phyloP scores from a whole-genome alignment of 2,329 filamentous ascomycete genomes.

The Graphium sp. region DNA sequence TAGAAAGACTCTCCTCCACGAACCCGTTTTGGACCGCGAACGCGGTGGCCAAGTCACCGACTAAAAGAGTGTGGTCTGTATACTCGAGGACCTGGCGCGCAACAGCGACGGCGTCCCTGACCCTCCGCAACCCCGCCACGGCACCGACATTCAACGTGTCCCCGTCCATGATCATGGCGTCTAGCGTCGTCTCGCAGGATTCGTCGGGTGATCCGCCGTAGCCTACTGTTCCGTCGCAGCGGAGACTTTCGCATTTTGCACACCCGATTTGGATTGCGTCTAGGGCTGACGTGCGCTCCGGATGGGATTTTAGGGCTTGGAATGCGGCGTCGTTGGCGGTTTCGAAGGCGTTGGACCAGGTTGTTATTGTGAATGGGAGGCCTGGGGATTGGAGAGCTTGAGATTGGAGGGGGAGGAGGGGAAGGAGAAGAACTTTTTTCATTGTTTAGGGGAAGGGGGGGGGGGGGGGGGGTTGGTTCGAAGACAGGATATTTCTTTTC shows the following conservation, averaged over 20 bases:
- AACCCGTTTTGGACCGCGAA: conserved; percentile 37
- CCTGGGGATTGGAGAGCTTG: conserved; percentile 1
- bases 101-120: conserved; percentile 29
- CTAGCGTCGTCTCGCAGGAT: conserved; percentile 37
- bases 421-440: neutral
- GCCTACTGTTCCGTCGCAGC: conserved; percentile 37
- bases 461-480: too few species aligned
- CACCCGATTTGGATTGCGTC: conserved; percentile 35
- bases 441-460: too few species aligned
- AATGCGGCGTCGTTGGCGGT: conserved; percentile 34
- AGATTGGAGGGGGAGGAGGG: neutral
- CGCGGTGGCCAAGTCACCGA: conserved; percentile 32
- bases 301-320: conserved; percentile 13
- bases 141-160: conserved; percentile 33
- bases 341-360: conserved; percentile 34
- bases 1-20: conserved; percentile 22
- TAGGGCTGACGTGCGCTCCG: conserved; percentile 18
- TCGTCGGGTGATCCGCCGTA: conserved; percentile 38
- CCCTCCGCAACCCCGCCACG: conserved; percentile 30
- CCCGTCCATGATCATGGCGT: conserved; percentile 42
- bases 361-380: conserved; percentile 34
- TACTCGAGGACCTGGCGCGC: conserved; percentile 32
- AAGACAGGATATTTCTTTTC: too few species aligned
- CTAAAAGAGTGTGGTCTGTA: conserved; percentile 32
- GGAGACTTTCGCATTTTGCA: conserved; percentile 29